Evolutionary conservation across 2,329 filamentous ascomycete genomes (phyloP), one percentile per base, ranked within the genome.

Genomic region (Pseudogymnoascus sp.): DNA sequence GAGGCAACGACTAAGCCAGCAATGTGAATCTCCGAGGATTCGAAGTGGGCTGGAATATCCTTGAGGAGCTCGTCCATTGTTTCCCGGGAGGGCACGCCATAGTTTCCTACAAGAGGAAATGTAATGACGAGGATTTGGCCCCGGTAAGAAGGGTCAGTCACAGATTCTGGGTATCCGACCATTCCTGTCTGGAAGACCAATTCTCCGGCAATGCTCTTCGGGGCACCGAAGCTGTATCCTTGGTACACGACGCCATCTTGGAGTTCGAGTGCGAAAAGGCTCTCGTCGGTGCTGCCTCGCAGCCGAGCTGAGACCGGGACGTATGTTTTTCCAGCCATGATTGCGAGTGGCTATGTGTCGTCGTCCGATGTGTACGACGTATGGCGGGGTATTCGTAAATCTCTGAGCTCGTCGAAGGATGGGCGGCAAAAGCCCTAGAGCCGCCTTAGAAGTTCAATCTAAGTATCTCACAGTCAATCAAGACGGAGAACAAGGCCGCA

Each of bases 181-280:
- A 97, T 96, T 77, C 94, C 94, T 63, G 94, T 99, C 83, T 97
- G 93, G 81, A 99, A 99, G 78, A 99, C 94, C 75, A 99, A 83
- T 82, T 99, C 94, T 76, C 94, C 94, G 68, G 93, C 90, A 72
- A 95, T 86, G 79, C 91, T 96, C 84, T 92, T 96, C 73, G 91
- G 83, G 66, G 93, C 92, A 77, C 94, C 94, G 75, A 99, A 99
- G 83, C 92, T 96, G 81, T 91, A 92, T 70, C 94, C 94, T 75
- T 95, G 90, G 81, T 92, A 96, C 73, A 91, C 84, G 63, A 88
- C 86, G 77, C 92, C 92, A 81, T 97, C 92, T 76, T 94, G 84
- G 69, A 99, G 87, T 81, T 99, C 93, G 68, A 99, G 88, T 75
- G 89, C 89, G 79, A 95, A 83, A 72, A 90, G 81, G 63, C 83